Evolutionary conservation across 1,284 basidiomycete genomes (phyloP).

Genomic region (Violaceomyces palustris): DNA sequence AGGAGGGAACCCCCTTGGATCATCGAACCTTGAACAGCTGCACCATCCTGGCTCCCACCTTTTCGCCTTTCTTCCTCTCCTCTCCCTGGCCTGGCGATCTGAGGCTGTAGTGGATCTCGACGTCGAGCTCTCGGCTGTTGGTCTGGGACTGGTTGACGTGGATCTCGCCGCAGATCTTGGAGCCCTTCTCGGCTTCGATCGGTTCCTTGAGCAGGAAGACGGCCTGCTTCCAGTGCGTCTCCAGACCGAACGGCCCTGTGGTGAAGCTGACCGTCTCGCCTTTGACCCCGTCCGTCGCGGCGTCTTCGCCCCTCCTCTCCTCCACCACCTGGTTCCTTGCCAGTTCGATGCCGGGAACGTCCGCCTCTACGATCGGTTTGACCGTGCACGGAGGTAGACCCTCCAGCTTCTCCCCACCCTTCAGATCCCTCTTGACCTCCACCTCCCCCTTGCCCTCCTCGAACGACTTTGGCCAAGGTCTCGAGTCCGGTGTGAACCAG

Average conservation of each 20-base stretch:
- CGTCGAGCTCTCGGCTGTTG: constrained; percentile 84
- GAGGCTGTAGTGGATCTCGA: constrained; percentile 75
- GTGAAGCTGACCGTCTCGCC: constrained; percentile 74
- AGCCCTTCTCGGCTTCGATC: constrained; percentile 69
- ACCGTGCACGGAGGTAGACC: constrained; percentile 24
- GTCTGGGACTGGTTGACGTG: constrained; percentile 70
- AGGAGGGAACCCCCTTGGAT: too few species aligned
- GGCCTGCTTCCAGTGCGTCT: constrained; percentile 99
- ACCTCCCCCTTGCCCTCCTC: background rate
- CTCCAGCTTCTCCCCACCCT: constrained; percentile 8
- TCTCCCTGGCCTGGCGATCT: background rate
- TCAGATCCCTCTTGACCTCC: constrained; percentile 3
- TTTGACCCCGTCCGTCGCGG: constrained; percentile 39
- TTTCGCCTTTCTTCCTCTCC: constrained; percentile 1
- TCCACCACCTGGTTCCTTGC: constrained; percentile 64
- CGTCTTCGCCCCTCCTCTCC: background rate
- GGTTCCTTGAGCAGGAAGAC: constrained; percentile 79
- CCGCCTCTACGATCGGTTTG: constrained; percentile 8
- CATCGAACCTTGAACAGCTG: constrained; percentile 75
- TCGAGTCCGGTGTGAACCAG: constrained; percentile 38
- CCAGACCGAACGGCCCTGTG: constrained; percentile 76
- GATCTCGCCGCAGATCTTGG: constrained; percentile 73
- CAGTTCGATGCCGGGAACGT: constrained; percentile 70
- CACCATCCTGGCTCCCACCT: constrained; percentile 55
- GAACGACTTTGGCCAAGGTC: too few species aligned